Conservation (phyloP, 2,329 filamentous ascomycete species). For the Trichothecium roseum region DNA sequence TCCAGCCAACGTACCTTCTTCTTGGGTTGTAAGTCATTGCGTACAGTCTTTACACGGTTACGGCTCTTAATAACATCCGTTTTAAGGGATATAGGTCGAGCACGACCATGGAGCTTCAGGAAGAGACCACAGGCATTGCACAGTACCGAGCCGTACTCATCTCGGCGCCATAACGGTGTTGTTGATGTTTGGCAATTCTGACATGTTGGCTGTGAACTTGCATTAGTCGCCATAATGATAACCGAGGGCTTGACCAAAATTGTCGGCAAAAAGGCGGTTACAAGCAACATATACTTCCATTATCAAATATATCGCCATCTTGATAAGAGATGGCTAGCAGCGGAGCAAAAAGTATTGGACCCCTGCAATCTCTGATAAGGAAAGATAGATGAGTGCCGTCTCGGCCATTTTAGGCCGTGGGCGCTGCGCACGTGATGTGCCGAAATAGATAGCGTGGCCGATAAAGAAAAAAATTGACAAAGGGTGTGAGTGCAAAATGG, state of each 20-base stretch:
- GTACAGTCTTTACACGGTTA: slow-evolving; percentile 87
- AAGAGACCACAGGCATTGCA: slow-evolving; percentile 99
- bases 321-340: slow-evolving; percentile 24
- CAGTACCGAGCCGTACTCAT: slow-evolving; percentile 88
- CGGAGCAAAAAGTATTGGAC: slow-evolving; percentile 22
- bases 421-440: slow-evolving; percentile 2
- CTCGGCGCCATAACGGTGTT: slow-evolving; percentile 92
- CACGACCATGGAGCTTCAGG: slow-evolving; percentile 88
- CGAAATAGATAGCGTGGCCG: background rate
- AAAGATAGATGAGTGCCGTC: slow-evolving; percentile 12
- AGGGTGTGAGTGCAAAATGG: too few species aligned
- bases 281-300: slow-evolving; percentile 1
- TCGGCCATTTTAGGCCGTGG: slow-evolving; percentile 8
- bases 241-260: slow-evolving; percentile 18
- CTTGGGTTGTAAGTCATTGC: slow-evolving; percentile 67
- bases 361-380: slow-evolving; percentile 24
- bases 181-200: slow-evolving; percentile 95
- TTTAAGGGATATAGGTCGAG: slow-evolving; percentile 91
- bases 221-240: slow-evolving; percentile 44
- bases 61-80: slow-evolving; percentile 99
- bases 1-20: slow-evolving; percentile 56
- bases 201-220: slow-evolving; percentile 78
- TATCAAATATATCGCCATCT: slow-evolving; percentile 21
- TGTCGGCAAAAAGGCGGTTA: background rate
- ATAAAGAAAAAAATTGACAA: background rate